Conservation (phyloP, 257 asterid species). For the Capsicum chinense region DNA sequence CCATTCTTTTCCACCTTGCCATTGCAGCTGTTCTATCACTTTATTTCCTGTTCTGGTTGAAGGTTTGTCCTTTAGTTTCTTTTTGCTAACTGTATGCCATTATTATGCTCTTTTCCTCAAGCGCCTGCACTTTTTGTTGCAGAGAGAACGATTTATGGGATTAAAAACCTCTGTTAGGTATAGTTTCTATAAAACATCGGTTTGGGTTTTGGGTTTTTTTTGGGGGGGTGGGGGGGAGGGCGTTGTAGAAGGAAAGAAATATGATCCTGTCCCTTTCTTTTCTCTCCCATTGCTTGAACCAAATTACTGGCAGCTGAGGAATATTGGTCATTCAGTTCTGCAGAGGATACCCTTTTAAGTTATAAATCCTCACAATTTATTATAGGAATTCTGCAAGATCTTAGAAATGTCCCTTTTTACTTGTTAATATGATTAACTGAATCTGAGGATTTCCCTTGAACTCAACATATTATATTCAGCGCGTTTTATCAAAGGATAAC, state of each 20-base stretch:
- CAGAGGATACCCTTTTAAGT: not conserved
- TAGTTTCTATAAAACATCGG: not conserved
- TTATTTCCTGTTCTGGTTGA: slow-evolving; percentile 83
- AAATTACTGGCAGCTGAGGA: not conserved
- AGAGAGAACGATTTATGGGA: not conserved
- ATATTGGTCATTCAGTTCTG: not conserved
- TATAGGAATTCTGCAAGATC: not conserved
- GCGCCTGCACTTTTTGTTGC: not conserved
- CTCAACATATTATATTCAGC: not conserved
- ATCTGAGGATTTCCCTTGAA: not conserved
- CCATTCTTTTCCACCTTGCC: slow-evolving; percentile 76
- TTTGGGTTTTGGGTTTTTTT: not conserved
- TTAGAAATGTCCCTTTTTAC: slow-evolving; percentile 14
- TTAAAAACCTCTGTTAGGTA: not conserved
- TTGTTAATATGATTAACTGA: not conserved
- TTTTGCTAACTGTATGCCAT: not conserved
- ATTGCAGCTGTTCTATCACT: slow-evolving; percentile 83
- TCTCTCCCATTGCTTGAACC: not conserved
- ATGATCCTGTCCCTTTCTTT: not conserved
- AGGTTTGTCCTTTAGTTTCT: slow-evolving; percentile 56
- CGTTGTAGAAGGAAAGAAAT: no score
- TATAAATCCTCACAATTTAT: not conserved
- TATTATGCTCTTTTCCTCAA: not conserved
- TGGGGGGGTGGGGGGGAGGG: not conserved
- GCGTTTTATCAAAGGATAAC: not conserved